These are phyloP conservation scores for Ogataea pilisensis DNA, from an alignment of 805 yeast species.

Conservation along the genomic window DNA sequence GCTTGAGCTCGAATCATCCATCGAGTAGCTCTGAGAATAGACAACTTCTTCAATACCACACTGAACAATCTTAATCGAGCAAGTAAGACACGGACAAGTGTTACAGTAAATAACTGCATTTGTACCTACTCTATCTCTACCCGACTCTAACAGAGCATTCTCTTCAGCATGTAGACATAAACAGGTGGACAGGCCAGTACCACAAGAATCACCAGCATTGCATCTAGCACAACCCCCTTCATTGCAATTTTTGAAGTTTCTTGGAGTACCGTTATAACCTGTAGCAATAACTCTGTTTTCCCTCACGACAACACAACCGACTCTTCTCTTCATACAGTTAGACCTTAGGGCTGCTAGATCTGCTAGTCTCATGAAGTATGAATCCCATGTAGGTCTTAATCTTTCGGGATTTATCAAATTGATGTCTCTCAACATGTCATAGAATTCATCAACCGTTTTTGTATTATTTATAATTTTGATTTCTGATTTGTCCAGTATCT, in stretches of 20 bases:
- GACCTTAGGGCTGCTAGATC: constrained; percentile 89
- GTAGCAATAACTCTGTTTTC: constrained; percentile 88
- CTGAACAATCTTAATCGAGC: constrained; percentile 93
- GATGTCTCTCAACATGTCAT: constrained; percentile 35
- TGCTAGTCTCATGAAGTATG: constrained; percentile 91
- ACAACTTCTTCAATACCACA: constrained; percentile 89
- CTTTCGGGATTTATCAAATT: constrained; percentile 50
- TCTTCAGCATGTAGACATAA: constrained; percentile 96
- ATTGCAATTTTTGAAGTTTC: constrained; percentile 81
- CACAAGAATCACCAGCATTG: constrained; percentile 61
- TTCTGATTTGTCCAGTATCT: constrained; percentile 45
- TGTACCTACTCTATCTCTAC: constrained; percentile 74
- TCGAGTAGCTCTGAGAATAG: constrained; percentile 85
- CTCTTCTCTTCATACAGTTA: constrained; percentile 96
- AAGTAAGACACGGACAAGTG: constrained; percentile 96
- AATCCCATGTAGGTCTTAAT: constrained; percentile 92
- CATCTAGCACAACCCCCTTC: constrained; percentile 95
- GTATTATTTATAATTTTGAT: constrained; percentile 55
- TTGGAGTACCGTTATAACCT: constrained; percentile 97
- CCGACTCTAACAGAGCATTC: constrained; percentile 91
- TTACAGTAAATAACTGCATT: constrained; percentile 79
- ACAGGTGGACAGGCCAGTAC: constrained; percentile 74
- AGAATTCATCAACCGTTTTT: constrained; percentile 33
- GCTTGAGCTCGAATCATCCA: constrained; percentile 75
- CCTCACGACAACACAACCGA: constrained; percentile 91